Percentiles rank a stretch among this genome's conserved stretches.
Conservation (phyloP, 768 basidiomycete genomes). For the Dendrothele bispora region DNA sequence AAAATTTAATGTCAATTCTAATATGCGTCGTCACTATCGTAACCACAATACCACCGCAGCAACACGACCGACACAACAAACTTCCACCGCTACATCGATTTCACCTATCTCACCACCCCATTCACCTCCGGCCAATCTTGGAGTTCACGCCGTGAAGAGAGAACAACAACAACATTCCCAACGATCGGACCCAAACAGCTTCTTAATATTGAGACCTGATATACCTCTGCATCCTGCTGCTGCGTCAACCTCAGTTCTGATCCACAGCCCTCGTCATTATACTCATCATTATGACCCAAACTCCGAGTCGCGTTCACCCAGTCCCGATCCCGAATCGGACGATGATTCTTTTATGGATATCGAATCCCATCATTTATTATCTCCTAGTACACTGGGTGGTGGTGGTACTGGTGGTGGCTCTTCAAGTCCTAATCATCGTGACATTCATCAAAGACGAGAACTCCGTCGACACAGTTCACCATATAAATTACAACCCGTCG, state of each 20-base stretch:
- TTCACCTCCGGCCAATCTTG: background rate
- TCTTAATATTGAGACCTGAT: background rate
- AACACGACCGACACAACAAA: background rate
- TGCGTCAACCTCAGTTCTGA: background rate
- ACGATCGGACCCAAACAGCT: background rate
- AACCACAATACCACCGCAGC: conserved; percentile 44
- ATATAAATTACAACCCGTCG: too few relatives aligned
- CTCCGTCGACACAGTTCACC: too few relatives aligned
- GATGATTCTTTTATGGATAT: background rate
- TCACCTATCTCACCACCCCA: background rate
- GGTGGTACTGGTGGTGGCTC: too few relatives aligned
- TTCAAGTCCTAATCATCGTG: too few relatives aligned
- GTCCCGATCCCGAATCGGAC: conserved; percentile 5
- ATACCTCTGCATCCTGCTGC: conserved; percentile 3
- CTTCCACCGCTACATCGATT: background rate
- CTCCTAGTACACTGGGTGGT: too few relatives aligned
- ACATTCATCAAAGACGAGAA: too few relatives aligned
- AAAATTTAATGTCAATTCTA: conserved; percentile 82
- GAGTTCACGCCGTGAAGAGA: background rate
- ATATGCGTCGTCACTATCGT: conserved; percentile 79
- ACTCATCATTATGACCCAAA: background rate
- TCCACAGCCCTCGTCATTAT: background rate
- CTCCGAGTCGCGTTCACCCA: background rate
- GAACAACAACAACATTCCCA: background rate
- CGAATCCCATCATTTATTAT: too few relatives aligned